Conservation (phyloP, 2,329 filamentous ascomycete species). For the Epichloe hybrida region DNA sequence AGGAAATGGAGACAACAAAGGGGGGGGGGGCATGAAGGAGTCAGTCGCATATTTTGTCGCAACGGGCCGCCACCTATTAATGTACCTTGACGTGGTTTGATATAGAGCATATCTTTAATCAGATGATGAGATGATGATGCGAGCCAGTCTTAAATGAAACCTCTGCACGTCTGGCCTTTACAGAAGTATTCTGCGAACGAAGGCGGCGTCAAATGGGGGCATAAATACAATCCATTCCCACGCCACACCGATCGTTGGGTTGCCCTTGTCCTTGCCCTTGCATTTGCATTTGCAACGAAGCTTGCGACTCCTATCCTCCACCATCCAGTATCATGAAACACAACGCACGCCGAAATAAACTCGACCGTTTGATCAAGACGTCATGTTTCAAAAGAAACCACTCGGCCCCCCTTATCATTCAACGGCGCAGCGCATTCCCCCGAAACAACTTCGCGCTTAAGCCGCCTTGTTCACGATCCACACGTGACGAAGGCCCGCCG, state of each 20-base stretch:
- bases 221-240: background rate
- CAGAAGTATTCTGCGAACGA: no score
- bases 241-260: no score
- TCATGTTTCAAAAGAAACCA: background rate
- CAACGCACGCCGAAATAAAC: background rate
- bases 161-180: background rate
- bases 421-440: background rate
- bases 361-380: background rate
- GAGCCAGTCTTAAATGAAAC: background rate
- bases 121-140: background rate
- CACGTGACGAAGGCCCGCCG: background rate
- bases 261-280: no score
- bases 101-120: background rate
- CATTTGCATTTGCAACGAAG: no score
- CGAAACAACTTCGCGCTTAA: background rate
- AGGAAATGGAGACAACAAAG: background rate
- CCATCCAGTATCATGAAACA: background rate
- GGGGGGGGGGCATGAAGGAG: background rate
- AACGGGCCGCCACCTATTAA: background rate
- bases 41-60: background rate
- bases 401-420: background rate
- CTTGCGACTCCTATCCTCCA: background rate
- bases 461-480: background rate
- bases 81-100: background rate
- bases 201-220: no score